phyloP scores from a whole-genome alignment of 179 eudicot species.

The Camellia oleifera region DNA sequence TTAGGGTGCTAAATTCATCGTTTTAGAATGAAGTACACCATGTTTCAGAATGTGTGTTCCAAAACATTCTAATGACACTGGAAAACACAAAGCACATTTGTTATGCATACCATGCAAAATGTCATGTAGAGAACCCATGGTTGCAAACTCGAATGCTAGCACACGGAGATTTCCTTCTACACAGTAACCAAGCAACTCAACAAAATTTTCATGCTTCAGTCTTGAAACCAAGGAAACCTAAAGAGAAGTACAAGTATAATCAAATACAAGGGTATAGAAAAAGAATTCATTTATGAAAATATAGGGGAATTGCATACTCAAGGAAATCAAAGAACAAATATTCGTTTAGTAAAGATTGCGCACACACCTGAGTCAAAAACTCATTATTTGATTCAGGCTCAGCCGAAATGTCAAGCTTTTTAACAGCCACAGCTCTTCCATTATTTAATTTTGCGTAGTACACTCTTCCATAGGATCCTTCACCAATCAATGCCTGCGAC shows the following conservation, averaged over 20 bases:
- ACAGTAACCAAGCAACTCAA: conserved; percentile 44
- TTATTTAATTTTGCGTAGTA: conserved; percentile 50
- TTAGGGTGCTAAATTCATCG: no score
- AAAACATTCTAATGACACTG: no score
- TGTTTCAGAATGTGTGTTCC: no score
- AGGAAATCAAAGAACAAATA: neutral
- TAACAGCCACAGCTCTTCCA: conserved; percentile 53
- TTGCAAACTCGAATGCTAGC: conserved; percentile 46
- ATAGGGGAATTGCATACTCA: neutral
- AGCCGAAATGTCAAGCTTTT: conserved; percentile 54
- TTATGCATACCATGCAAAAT: conserved; percentile 39
- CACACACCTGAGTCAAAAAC: conserved; percentile 55
- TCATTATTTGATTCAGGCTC: conserved; percentile 53
- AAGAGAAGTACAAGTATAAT: neutral
- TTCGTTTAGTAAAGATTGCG: neutral
- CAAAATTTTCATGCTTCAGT: conserved; percentile 46
- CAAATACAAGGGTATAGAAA: neutral
- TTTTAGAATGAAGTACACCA: no score
- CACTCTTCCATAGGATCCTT: conserved; percentile 72
- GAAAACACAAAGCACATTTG: no score
- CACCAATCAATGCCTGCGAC: conserved; percentile 59
- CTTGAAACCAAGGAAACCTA: conserved; percentile 48
- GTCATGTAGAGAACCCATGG: conserved; percentile 53
- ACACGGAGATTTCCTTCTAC: conserved; percentile 41
- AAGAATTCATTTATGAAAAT: neutral